Conservation (phyloP, 176 grass and related monocot species). For the Otatea glauca region DNA sequence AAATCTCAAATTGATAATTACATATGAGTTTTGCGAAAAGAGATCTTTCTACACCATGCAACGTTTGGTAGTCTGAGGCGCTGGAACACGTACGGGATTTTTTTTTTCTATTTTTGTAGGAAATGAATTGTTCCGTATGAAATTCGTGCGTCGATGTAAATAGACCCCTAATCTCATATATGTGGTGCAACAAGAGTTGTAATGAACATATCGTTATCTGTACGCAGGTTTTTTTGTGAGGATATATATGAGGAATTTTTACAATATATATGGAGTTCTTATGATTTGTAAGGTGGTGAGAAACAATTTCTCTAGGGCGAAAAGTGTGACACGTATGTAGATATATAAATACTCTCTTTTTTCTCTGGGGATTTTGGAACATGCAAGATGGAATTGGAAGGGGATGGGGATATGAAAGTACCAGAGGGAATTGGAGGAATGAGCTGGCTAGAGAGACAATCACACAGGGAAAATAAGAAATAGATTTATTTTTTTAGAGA, state of each 20-base stretch:
- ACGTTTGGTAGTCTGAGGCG: background rate
- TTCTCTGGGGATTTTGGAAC: slow-evolving; percentile 35
- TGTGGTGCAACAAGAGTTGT: too few relatives aligned
- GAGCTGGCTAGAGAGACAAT: slow-evolving; percentile 47
- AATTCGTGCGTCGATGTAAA: too few relatives aligned
- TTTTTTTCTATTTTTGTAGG: too few relatives aligned
- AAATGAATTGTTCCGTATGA: too few relatives aligned
- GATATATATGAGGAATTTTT: too few relatives aligned
- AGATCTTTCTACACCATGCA: background rate
- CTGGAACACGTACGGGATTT: too few relatives aligned
- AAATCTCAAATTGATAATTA: background rate
- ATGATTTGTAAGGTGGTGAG: background rate
- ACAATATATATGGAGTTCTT: background rate
- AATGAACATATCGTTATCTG: too few relatives aligned
- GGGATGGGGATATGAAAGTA: slow-evolving; percentile 29
- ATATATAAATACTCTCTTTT: slow-evolving; percentile 2
- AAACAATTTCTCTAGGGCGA: background rate
- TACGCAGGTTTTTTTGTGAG: background rate
- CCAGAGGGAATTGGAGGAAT: slow-evolving; percentile 24
- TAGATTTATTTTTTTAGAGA: background rate
- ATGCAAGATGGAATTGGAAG: slow-evolving; percentile 33
- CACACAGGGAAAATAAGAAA: slow-evolving; percentile 3
- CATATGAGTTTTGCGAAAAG: background rate
- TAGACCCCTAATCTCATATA: too few relatives aligned
- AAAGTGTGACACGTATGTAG: slow-evolving; percentile 18